A percentile compares a stretch with the other conserved stretches of the same genome.
phyloP scores from a whole-genome alignment of 2,329 filamentous ascomycete genomes.

The Zymoseptoria tritici region DNA sequence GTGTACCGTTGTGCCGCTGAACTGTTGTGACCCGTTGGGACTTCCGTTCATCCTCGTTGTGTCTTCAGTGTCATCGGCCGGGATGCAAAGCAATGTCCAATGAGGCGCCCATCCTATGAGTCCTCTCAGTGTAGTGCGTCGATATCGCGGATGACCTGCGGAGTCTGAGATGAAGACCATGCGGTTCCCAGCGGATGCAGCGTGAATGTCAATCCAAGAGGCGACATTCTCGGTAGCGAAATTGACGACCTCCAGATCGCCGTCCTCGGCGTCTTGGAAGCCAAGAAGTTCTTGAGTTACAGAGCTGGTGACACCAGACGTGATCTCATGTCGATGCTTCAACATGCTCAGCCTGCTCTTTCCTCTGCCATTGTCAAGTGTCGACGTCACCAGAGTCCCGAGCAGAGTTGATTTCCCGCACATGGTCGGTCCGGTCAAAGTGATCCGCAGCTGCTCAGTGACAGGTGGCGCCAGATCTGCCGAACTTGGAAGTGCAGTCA shows the following conservation, averaged over 20 bases:
- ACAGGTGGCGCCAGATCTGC: conserved; percentile 12
- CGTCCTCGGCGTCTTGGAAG: conserved; percentile 46
- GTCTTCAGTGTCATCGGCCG: conserved; percentile 63
- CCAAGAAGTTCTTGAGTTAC: conserved; percentile 90
- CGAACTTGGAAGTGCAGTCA: conserved; percentile 8
- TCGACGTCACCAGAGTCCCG: conserved; percentile 79
- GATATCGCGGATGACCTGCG: conserved; percentile 81
- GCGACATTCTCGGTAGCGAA: conserved; percentile 81
- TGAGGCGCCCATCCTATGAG: conserved; percentile 95
- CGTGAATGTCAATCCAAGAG: conserved; percentile 92
- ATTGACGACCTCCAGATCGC: conserved; percentile 57
- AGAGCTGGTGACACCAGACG: conserved; percentile 85
- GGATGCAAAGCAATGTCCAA: conserved; percentile 83
- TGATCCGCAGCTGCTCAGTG: conserved; percentile 74
- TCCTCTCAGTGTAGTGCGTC: conserved; percentile 79
- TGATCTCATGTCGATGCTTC: conserved; percentile 89
- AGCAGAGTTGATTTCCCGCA: conserved; percentile 89
- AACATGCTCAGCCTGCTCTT: conserved; percentile 82
- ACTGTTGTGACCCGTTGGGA: conserved; percentile 46
- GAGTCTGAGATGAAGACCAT: conserved; percentile 88
- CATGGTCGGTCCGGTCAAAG: conserved; percentile 78
- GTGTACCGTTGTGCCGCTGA: conserved; percentile 43
- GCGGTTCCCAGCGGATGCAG: conserved; percentile 62
- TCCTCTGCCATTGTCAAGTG: conserved; percentile 83
- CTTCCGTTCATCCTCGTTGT: conserved; percentile 35